Percentiles rank a stretch among this genome's conserved stretches.
phyloP scores from a whole-genome alignment of 2,329 filamentous ascomycete species.

The Bimuria novae-zelandiae region DNA sequence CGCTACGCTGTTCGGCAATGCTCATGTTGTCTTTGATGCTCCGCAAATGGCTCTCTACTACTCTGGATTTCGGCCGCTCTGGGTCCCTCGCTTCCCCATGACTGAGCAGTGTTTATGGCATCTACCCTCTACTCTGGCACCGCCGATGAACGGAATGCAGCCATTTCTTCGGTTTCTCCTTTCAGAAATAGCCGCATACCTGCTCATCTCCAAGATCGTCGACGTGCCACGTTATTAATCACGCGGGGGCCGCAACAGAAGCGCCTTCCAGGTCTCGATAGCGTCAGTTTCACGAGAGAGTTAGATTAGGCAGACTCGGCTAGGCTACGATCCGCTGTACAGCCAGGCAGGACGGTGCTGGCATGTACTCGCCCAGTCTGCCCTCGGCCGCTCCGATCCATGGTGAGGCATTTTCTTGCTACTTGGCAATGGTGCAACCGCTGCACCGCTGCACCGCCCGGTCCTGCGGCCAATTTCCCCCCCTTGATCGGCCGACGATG shows the following conservation, averaged over 20 bases:
- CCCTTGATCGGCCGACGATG: too few species aligned
- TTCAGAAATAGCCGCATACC: not conserved
- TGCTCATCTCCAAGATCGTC: not conserved
- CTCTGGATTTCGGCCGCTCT: not conserved
- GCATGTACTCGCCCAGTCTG: constrained; percentile 14
- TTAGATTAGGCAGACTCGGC: constrained; percentile 12
- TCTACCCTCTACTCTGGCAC: constrained; percentile 1
- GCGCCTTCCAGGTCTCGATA: not conserved
- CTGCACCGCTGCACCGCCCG: constrained; percentile 12
- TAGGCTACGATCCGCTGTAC: constrained; percentile 10
- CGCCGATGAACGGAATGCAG: not conserved
- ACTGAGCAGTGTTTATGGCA: not conserved
- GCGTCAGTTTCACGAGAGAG: constrained; percentile 10
- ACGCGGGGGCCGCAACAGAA: too few species aligned
- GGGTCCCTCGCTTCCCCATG: not conserved
- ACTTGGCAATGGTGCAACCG: too few species aligned
- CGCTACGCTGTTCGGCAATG: not conserved
- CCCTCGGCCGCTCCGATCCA: too few species aligned
- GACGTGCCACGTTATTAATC: not conserved
- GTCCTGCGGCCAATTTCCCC: too few species aligned
- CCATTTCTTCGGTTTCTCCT: constrained; percentile 1
- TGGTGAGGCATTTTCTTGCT: too few species aligned
- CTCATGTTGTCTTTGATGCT: not conserved
- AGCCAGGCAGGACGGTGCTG: too few species aligned
- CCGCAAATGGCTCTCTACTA: not conserved